A percentile compares a stretch with the other conserved stretches of the same genome.
These are phyloP conservation scores for Fraxinus ornus DNA, from an alignment of 305 asterid species.

Conservation along the genomic window DNA sequence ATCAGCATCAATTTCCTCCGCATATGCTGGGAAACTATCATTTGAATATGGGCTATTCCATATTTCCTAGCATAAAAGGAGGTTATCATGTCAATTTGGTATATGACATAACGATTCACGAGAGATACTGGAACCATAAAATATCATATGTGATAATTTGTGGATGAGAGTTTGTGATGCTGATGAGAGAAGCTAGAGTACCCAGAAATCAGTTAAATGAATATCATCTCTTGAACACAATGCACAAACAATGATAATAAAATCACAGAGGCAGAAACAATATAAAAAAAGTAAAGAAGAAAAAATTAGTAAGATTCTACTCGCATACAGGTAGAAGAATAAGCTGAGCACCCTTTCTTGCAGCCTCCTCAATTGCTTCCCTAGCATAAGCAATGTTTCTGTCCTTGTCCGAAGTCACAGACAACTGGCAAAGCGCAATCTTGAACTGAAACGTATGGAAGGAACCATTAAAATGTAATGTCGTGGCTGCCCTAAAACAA, in stretches of 20 bases:
- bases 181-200: background rate
- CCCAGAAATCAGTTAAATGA: constrained; percentile 6
- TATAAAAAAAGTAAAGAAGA: background rate
- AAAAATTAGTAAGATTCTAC: constrained; percentile 20
- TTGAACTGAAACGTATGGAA: constrained; percentile 61
- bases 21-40: constrained; percentile 77
- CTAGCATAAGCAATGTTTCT: constrained; percentile 68
- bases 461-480: background rate
- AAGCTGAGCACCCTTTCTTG: constrained; percentile 68
- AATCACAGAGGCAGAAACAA: background rate
- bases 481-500: background rate
- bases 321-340: constrained; percentile 74
- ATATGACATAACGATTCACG: background rate
- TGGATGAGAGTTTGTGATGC: background rate
- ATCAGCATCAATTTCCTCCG: constrained; percentile 81
- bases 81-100: constrained; percentile 11
- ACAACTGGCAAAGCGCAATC: constrained; percentile 82
- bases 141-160: constrained; percentile 10
- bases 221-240: constrained; percentile 9
- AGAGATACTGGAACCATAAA: constrained; percentile 1
- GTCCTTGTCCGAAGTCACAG: constrained; percentile 64
- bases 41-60: constrained; percentile 91
- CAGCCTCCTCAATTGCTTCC: constrained; percentile 61
- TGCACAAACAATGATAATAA: constrained; percentile 1
- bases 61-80: constrained; percentile 56